Base-by-base conservation (phyloP, 441 rosid species). In the Breynia disticha region DNA sequence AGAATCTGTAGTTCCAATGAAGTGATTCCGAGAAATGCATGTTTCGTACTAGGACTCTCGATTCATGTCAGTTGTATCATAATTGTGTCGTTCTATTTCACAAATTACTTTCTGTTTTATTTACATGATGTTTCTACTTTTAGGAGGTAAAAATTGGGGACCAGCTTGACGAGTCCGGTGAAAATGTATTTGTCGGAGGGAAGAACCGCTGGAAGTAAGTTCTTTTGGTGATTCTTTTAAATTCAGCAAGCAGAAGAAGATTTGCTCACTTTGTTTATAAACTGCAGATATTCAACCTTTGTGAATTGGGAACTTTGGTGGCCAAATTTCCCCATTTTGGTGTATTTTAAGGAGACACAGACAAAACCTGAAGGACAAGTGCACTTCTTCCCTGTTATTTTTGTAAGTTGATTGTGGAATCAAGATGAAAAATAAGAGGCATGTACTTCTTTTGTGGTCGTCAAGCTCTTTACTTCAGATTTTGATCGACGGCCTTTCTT, bases 281-380 rank as follows among this genome's bases (percentile, higher is more conserved):
- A 1, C 55, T 48, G 16, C 76, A 81, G 93, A 42, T 84, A 78
- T 59, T 84, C 88, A 19, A 67, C 84, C 37, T 84, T 82, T 59
- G 86, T 84, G 61, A 84, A 84, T 45, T 84, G 94, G 93, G 93
- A 84, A 63, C 80, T 84, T 19, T 81, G 93, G 88, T 82, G 94
- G 93, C 88, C 93, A 13, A 79, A 65, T 67, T 82, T 84, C 60
- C 93, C 93, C 13, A 53, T 84, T 60, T 63, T 84, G 52, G 93
- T 82, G 35, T 84, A 84, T 66, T 84, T 82, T 61, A 84, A 84
- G 57, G 93, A 84, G 73, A 78, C 70, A 4, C 94, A 84, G 59
- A 82, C 93, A 46, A 82, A 82, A 63, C 86, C 86, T 5, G 79
- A 84, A 75, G 93, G 94, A 66, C 94, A 84, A 84, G 75, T 82